Evolutionary conservation across 192 early-diverging fungal genomes (phyloP), one percentile per base, ranked within the genome.

Genomic region (Dimargaris xerosporica): DNA sequence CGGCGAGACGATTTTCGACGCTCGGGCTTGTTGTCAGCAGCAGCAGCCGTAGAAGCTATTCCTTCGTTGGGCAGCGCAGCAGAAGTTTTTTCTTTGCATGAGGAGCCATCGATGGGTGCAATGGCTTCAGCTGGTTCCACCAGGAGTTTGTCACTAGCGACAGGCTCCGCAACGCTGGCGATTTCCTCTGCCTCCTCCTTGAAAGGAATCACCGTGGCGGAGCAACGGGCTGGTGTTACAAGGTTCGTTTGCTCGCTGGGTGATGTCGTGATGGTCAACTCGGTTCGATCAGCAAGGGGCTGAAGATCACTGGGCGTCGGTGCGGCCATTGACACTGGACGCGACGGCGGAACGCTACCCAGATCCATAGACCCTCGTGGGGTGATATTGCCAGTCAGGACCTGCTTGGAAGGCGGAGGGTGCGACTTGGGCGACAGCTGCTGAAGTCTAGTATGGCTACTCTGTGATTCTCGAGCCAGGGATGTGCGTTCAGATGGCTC

Each of bases 341-440:
- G 39, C 12, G 43, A 41, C 2, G 21, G n/a, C 7, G 58, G 6
- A 44, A 43, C 12, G 1, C 11, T n/a, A 10, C 16, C 23, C 34
- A 60, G 5, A 43, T 60, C 58, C 58, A 60, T 60, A 39, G 58
- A 60, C 16, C 58, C 58, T 4, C 58, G 58, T 41, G 58, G 58
- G 9, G 58, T 60, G 30, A 60, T 43, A 43, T 60, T 21, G 17
- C 19, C 41, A 0, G 39, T 25, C 9, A 60, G 6, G 16, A 44
- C 19, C n/a, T 23, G 4, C 10, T 21, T 30, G 26, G 23, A 39
- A 19, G 41, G 19, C 16, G 43, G 17, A 7, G 15, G 31, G 5
- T 23, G 39, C 15, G 28, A 52, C 15, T 21, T 19, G 23, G 50
- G 50, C 3, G 50, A 52, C n/a, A 28, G n/a, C 50, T 39, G 34